phyloP scores from a whole-genome alignment of 1,284 basidiomycete genomes.

The Leccinum idahoense region DNA sequence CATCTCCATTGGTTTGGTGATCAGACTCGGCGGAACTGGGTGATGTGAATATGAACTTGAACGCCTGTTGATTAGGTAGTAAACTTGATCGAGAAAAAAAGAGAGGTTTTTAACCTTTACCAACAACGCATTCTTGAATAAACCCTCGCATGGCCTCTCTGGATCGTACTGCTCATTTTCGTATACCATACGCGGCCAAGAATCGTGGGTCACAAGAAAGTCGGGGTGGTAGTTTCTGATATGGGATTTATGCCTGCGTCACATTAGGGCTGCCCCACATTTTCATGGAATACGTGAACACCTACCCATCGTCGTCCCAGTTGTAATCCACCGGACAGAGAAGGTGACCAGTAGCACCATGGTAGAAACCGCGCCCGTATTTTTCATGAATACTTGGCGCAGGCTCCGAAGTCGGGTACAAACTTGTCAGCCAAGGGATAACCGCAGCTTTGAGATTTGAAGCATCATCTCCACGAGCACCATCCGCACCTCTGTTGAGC shows the following conservation, averaged over 20 bases:
- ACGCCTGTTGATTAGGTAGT: neutral
- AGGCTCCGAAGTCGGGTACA: neutral
- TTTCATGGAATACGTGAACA: neutral
- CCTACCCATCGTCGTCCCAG: neutral
- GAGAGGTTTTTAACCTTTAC: neutral
- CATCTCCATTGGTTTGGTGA: neutral
- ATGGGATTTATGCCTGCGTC: neutral
- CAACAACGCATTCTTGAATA: neutral
- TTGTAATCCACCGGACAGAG: neutral
- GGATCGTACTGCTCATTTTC: neutral
- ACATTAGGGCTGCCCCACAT: neutral
- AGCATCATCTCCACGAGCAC: conserved; percentile 5
- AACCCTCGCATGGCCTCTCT: neutral
- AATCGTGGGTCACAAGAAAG: neutral
- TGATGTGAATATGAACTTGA: neutral
- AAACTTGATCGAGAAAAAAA: neutral
- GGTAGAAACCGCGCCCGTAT: neutral
- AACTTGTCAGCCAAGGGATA: neutral
- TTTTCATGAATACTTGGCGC: neutral
- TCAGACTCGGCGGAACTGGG: neutral
- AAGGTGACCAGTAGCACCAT: neutral
- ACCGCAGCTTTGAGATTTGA: conserved; percentile 1
- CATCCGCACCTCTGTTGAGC: conserved; percentile 5
- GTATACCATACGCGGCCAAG: neutral
- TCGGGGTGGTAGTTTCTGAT: neutral